Conservation (phyloP, 2,329 filamentous ascomycete genomes). For the Penicillium brasilianum region DNA sequence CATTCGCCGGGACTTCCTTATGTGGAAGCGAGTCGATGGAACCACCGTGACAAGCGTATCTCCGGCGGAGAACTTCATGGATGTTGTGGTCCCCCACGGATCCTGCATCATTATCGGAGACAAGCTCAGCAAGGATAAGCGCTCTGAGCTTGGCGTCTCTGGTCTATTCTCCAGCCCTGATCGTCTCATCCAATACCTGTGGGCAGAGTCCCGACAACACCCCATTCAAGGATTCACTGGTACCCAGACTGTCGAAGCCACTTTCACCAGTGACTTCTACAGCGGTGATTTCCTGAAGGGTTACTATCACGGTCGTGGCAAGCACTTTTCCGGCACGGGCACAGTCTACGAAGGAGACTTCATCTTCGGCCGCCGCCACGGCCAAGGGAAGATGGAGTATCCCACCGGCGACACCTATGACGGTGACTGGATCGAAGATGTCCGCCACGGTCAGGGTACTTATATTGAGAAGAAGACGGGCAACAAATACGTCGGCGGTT, state of each 20-base stretch:
- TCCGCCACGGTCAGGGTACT: constrained; percentile 61
- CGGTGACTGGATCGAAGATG: constrained; percentile 53
- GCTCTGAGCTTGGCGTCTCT: constrained; percentile 38
- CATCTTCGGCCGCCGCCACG: constrained; percentile 58
- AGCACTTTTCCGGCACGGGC: constrained; percentile 58
- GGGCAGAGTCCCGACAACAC: constrained; percentile 51
- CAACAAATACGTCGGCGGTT: constrained; percentile 66
- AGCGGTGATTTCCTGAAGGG: constrained; percentile 57
- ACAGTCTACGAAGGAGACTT: constrained; percentile 63
- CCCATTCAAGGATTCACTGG: constrained; percentile 52
- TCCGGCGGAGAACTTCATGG: constrained; percentile 41
- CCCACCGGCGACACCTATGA: constrained; percentile 57
- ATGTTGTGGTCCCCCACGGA: constrained; percentile 43
- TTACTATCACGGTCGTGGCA: constrained; percentile 60
- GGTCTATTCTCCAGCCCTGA: constrained; percentile 47
- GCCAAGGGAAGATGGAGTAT: constrained; percentile 63
- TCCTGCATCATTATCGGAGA: constrained; percentile 51
- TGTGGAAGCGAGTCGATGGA: constrained; percentile 51
- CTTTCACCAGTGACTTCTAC: constrained; percentile 63
- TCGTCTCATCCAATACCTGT: constrained; percentile 51
- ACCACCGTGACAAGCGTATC: constrained; percentile 43
- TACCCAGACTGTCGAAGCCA: constrained; percentile 56
- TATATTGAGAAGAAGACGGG: constrained; percentile 62
- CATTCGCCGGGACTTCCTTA: constrained; percentile 46
- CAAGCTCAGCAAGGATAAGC: constrained; percentile 44